Conservation (phyloP, 2,329 filamentous ascomycete species). For the Exophiala alcalophila region DNA sequence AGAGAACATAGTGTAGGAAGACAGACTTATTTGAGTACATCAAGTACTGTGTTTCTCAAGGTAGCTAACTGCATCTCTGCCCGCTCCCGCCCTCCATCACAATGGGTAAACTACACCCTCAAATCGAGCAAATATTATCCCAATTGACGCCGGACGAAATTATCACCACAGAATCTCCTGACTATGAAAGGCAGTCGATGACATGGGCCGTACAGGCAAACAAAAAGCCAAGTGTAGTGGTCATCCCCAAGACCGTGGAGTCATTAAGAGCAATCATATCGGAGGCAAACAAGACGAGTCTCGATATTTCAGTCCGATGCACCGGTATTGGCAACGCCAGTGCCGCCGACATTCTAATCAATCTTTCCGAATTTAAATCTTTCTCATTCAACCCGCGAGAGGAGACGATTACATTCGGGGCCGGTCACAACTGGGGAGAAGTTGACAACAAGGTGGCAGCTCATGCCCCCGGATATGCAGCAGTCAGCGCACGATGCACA, state of each 20-base stretch:
- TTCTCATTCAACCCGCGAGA: slow-evolving; percentile 37
- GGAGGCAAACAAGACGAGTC: slow-evolving; percentile 34
- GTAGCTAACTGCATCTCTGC: no score
- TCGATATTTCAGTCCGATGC: slow-evolving; percentile 40
- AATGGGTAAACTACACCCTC: no score
- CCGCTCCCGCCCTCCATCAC: no score
- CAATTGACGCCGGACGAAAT: slow-evolving; percentile 8
- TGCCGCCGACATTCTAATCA: slow-evolving; percentile 39
- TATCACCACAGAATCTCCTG: neutral
- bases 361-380: slow-evolving; percentile 38
- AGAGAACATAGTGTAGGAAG: no score
- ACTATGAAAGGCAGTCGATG: slow-evolving; percentile 28
- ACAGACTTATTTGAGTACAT: no score
- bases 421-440: slow-evolving; percentile 40
- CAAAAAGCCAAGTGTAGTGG: slow-evolving; percentile 35
- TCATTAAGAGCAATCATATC: slow-evolving; percentile 35
- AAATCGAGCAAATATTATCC: no score
- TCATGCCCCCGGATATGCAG: slow-evolving; percentile 35
- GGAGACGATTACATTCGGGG: slow-evolving; percentile 37
- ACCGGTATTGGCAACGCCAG: slow-evolving; percentile 39
- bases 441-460: slow-evolving; percentile 38
- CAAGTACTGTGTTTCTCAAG: no score
- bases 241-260: slow-evolving; percentile 34
- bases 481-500: slow-evolving; percentile 38
- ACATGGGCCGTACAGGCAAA: slow-evolving; percentile 39